Evolutionary conservation across 148 eudicot genomes (phyloP), one percentile per base, ranked within the genome.

Genomic region (Talinum fruticosum): DNA sequence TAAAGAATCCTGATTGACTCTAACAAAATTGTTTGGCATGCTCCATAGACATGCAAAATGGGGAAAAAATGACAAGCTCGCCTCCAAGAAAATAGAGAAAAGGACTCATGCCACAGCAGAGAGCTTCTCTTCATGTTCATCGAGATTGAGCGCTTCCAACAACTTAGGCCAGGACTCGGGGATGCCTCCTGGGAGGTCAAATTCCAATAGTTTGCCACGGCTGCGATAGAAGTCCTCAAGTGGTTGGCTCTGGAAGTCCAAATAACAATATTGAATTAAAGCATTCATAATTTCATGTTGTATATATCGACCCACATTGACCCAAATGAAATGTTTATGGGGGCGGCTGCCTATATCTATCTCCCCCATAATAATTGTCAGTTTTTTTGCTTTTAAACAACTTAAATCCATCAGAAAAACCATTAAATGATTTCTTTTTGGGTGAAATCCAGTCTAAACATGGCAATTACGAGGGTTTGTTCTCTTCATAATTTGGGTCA

Each of bases 141-240:
- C 92, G n/a, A 96, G 97, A 71, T 89, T 88, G 54, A 96, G 95
- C 51, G 84, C 99, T 81, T 96, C 92, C 76, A 96, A 86, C 84
- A 96, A 82, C 80, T 89, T 96, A 2, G 99, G 98, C 99, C 93
- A 96, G 3, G 99, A 89, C 84, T 96, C 98, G 1, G 95, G 97
- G 86, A 96, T 93, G 47, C 99, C 99, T 76, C 99, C 99, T 5
- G 99, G 99, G 7, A 96, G 88, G 79, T 91, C 88, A 72, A 96
- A 96, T 83, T 93, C 97, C 71, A 96, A 68, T 79, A 96, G 71
- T 59, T 96, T 96, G 34, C 95, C 97, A 75, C 87, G 87, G 72
- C 72, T 82, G 26, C 87, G 87, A 79, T 96, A 96, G 79, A 86
- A 93, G 21, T 87, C 97, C 87, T 96, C 99, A 14, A 96, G 88